These are phyloP conservation scores for Rosa rugosa DNA, from an alignment of 306 rosid genomes.

Conservation along the genomic window DNA sequence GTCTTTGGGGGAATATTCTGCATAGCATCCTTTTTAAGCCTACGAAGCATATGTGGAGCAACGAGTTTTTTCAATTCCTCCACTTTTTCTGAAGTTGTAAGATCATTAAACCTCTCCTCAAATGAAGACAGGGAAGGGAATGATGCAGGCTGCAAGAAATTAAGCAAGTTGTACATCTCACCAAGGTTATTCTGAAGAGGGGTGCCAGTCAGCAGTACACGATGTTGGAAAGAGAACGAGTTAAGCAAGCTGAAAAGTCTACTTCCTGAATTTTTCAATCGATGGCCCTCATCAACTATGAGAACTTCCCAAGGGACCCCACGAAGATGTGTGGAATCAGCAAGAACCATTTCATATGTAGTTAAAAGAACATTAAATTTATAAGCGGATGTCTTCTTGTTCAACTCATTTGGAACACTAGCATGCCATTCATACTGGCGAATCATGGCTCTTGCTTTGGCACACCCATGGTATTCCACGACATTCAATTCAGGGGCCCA, in stretches of 20 bases:
- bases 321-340: slow-evolving; percentile 90
- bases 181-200: slow-evolving; percentile 98
- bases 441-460: slow-evolving; percentile 87
- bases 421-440: slow-evolving; percentile 99
- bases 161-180: slow-evolving; percentile 98
- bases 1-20: slow-evolving; percentile 99
- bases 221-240: slow-evolving; percentile 91
- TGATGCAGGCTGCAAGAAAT: slow-evolving; percentile 96
- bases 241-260: slow-evolving; percentile 98
- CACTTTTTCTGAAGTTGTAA: slow-evolving; percentile 93
- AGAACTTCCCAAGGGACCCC: slow-evolving; percentile 99
- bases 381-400: slow-evolving; percentile 73
- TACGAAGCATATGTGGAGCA: slow-evolving; percentile 98
- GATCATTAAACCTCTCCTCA: slow-evolving; percentile 96
- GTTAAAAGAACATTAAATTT: slow-evolving; percentile 93
- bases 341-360: slow-evolving; percentile 97
- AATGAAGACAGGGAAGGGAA: slow-evolving; percentile 90
- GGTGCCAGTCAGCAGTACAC: slow-evolving; percentile 95
- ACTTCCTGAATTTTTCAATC: slow-evolving; percentile 94
- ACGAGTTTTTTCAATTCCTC: slow-evolving; percentile 98
- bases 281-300: slow-evolving; percentile 97
- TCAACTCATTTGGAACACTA: slow-evolving; percentile 48
- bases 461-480: slow-evolving; percentile 98
- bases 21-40: slow-evolving; percentile 99
- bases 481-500: slow-evolving; percentile 98